These are phyloP conservation scores for Encephalitozoon intestinalis DNA, from an alignment of 371 early-diverging fungal species.

Conservation along the genomic window DNA sequence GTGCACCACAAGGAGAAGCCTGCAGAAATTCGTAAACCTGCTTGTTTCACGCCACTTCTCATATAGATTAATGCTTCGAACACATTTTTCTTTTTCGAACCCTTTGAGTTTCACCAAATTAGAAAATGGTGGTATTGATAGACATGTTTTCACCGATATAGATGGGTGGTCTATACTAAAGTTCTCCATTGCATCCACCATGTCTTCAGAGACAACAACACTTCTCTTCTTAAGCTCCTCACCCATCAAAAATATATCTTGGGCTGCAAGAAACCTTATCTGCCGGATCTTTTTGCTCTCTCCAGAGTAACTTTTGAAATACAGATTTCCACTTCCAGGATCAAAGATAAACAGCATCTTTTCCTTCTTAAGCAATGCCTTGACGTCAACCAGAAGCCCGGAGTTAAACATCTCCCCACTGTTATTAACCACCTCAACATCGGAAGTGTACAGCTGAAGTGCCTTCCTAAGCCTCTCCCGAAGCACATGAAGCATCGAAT, in stretches of 20 bases:
- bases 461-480: constrained; percentile 95
- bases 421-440: not conserved
- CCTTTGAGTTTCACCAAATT: constrained; percentile 87
- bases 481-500: constrained; percentile 84
- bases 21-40: constrained; percentile 90
- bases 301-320: constrained; percentile 95
- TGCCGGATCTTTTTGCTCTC: constrained; percentile 90
- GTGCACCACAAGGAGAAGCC: constrained; percentile 83
- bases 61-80: constrained; percentile 63
- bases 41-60: constrained; percentile 89
- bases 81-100: constrained; percentile 69
- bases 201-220: constrained; percentile 91
- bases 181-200: constrained; percentile 93
- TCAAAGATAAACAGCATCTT: constrained; percentile 94
- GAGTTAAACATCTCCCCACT: constrained; percentile 10
- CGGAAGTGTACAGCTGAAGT: constrained; percentile 76
- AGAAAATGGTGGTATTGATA: constrained; percentile 87
- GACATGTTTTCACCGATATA: constrained; percentile 87
- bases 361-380: constrained; percentile 67
- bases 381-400: constrained; percentile 13
- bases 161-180: constrained; percentile 72
- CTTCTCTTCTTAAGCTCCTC: constrained; percentile 88
- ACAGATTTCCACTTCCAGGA: constrained; percentile 90
- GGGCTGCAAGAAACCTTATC: constrained; percentile 97
- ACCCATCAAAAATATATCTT: constrained; percentile 89